A percentile compares a stretch with the other conserved stretches of the same genome.
These are phyloP conservation scores for Pseudocohnilembus persalinus DNA, from an alignment of 169 alveolate species.

Conservation along the genomic window DNA sequence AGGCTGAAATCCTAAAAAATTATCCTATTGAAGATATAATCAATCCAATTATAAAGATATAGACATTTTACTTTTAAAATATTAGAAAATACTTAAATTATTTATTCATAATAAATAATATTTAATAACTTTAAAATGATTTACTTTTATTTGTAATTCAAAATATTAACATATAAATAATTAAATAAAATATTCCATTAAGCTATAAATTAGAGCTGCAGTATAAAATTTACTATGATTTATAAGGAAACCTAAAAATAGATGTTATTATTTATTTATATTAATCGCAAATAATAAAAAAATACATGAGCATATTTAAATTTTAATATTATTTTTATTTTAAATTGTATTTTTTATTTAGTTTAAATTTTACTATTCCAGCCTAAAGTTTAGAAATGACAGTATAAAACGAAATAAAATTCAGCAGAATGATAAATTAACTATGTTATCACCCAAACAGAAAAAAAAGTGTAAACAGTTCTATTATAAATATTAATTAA, in stretches of 20 bases:
- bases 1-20: not conserved
- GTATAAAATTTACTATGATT: not conserved
- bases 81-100: no score
- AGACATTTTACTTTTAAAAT: not conserved
- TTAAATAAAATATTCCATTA: not conserved
- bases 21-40: not conserved
- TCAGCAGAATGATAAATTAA: not conserved
- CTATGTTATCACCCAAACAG: not conserved
- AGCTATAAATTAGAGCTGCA: not conserved
- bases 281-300: no score
- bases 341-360: no score
- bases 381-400: not conserved
- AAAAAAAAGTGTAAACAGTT: no score
- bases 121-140: no score
- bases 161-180: no score
- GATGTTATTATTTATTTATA: no score
- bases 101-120: no score
- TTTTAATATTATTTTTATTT: no score
- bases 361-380: not conserved
- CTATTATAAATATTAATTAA: no score
- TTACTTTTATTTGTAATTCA: no score
- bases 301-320: not conserved
- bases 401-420: not conserved
- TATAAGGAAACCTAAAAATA: not conserved
- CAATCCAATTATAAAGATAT: not conserved